Evolutionary conservation across 345 rosid genomes (phyloP).

Genomic region (Odontarrhena argentea): DNA sequence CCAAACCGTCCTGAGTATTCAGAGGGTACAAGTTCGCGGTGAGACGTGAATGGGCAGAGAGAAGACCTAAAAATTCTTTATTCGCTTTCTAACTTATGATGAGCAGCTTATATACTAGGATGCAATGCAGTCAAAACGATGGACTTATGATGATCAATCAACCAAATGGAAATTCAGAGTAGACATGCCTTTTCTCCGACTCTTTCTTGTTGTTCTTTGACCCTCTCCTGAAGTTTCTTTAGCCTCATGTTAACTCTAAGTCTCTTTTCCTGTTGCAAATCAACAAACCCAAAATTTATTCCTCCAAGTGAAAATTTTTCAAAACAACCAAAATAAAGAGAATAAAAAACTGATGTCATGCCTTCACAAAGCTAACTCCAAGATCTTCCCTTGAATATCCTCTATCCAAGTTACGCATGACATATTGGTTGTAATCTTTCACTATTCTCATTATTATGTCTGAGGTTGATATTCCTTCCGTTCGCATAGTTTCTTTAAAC

Average conservation of each 20-base stretch:
- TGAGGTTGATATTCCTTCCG: constrained; percentile 92
- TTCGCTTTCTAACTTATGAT: background rate
- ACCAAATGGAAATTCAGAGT: constrained; percentile 30
- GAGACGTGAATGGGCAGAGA: background rate
- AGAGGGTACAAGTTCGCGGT: background rate
- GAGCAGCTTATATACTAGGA: constrained; percentile 3
- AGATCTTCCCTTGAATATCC: constrained; percentile 95
- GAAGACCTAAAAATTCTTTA: constrained; percentile 2
- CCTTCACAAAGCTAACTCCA: constrained; percentile 94
- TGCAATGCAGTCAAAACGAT: background rate
- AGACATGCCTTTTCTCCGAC: constrained; percentile 74
- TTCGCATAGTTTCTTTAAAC: constrained; percentile 90
- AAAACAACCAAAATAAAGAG: constrained; percentile 1
- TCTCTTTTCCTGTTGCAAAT: constrained; percentile 74
- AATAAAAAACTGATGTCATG: constrained; percentile 28
- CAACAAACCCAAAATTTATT: constrained; percentile 19
- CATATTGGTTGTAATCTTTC: constrained; percentile 94
- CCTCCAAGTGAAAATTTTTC: background rate
- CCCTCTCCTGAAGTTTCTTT: constrained; percentile 89
- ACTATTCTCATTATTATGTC: constrained; percentile 94
- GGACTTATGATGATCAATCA: constrained; percentile 15
- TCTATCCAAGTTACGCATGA: constrained; percentile 85
- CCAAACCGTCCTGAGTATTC: background rate
- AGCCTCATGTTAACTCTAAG: constrained; percentile 88
- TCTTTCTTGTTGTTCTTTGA: constrained; percentile 88